Percentiles rank a stretch among this genome's conserved stretches.
Conservation (phyloP, 2,329 filamentous ascomycete species). For the Ophiostoma australiae region DNA sequence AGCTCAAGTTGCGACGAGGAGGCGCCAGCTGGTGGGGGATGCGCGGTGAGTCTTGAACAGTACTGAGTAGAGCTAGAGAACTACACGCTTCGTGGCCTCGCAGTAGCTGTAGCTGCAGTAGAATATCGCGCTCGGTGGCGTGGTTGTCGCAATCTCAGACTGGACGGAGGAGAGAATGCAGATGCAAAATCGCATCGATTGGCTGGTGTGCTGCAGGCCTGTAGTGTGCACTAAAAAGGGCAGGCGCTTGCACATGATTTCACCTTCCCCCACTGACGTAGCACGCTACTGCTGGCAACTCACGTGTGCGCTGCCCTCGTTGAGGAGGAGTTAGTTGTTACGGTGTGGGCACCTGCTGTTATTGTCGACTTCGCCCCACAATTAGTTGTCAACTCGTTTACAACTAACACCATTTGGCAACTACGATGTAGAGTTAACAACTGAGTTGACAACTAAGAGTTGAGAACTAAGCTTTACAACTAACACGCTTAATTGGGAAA, state of each 20-base stretch:
- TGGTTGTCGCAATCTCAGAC: background rate
- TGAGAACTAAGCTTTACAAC: background rate
- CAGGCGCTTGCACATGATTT: constrained; percentile 7
- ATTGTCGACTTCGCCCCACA: background rate
- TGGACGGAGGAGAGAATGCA: background rate
- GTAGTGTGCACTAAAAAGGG: background rate
- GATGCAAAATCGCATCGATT: background rate
- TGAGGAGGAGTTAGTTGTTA: background rate
- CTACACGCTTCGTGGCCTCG: background rate
- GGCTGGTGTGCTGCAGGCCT: background rate
- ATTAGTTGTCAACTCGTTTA: background rate
- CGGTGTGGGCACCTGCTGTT: background rate
- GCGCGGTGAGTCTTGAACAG: no score
- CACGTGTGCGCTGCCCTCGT: constrained; percentile 7
- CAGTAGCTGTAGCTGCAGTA: background rate
- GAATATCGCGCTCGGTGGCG: background rate
- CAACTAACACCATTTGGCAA: background rate
- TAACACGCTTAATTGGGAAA: background rate
- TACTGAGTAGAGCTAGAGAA: background rate
- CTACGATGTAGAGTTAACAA: no score
- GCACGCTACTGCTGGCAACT: background rate
- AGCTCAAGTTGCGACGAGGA: background rate
- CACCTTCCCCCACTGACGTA: constrained; percentile 9
- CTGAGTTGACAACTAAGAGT: no score
- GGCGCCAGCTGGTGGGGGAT: no score